These are phyloP conservation scores for Hypoxylon perforatum DNA, from an alignment of 495 filamentous ascomycete genomes.

Conservation along the genomic window DNA sequence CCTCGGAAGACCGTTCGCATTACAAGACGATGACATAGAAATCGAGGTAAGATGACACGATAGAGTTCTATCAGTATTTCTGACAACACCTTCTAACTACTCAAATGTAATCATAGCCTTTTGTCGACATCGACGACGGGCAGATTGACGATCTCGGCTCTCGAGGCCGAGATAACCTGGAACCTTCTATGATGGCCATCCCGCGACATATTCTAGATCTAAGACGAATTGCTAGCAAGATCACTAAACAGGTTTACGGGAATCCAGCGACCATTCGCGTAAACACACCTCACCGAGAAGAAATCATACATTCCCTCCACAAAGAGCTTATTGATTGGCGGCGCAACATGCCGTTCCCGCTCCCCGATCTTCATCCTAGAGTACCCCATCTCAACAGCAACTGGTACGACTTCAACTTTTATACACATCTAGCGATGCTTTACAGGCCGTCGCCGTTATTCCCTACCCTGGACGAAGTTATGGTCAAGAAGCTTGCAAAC, in stretches of 20 bases:
- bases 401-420: slow-evolving; percentile 59
- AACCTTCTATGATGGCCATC: slow-evolving; percentile 52
- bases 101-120: slow-evolving; percentile 42
- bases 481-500: slow-evolving; percentile 48
- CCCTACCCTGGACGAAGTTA: slow-evolving; percentile 43
- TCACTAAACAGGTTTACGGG: slow-evolving; percentile 45
- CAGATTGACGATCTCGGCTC: slow-evolving; percentile 45
- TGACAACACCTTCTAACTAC: neutral
- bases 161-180: slow-evolving; percentile 21
- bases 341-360: slow-evolving; percentile 55
- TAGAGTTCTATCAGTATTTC: neutral
- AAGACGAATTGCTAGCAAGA: slow-evolving; percentile 52
- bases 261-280: slow-evolving; percentile 18
- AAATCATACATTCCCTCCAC: slow-evolving; percentile 47
- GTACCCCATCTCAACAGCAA: slow-evolving; percentile 53
- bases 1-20: slow-evolving; percentile 53
- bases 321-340: slow-evolving; percentile 52
- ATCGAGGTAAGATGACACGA: slow-evolving; percentile 41
- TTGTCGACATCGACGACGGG: slow-evolving; percentile 50
- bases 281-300: slow-evolving; percentile 38
- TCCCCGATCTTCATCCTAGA: slow-evolving; percentile 49
- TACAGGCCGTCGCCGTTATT: slow-evolving; percentile 52
- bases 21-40: slow-evolving; percentile 55
- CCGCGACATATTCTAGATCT: slow-evolving; percentile 54
- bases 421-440: slow-evolving; percentile 51